Conservation (phyloP, 179 eudicot species). For the Nepenthes alata region DNA sequence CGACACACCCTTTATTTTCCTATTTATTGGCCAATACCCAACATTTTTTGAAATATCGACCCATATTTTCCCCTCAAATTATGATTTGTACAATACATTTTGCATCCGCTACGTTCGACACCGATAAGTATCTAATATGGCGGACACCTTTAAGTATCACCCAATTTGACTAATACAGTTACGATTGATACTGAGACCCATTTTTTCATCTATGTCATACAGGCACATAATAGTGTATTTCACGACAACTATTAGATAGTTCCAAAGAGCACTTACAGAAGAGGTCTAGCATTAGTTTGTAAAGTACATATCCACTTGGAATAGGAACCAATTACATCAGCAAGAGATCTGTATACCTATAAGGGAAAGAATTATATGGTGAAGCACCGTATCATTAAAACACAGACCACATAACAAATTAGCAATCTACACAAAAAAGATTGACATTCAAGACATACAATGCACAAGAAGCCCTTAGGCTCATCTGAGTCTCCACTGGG, state of each 20-base stretch:
- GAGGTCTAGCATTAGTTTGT: constrained; percentile 51
- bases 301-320: constrained; percentile 74
- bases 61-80: too few relatives aligned
- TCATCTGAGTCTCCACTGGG: constrained; percentile 38
- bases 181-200: too few relatives aligned
- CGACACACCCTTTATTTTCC: too few relatives aligned
- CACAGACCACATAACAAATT: constrained; percentile 4
- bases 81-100: too few relatives aligned
- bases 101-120: too few relatives aligned
- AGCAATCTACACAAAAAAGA: background rate
- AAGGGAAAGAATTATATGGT: constrained; percentile 11
- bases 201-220: too few relatives aligned
- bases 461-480: constrained; percentile 73
- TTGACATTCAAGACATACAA: constrained; percentile 37
- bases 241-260: constrained; percentile 4
- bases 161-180: too few relatives aligned
- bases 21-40: too few relatives aligned
- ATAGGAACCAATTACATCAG: constrained; percentile 90
- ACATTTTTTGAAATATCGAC: too few relatives aligned
- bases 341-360: constrained; percentile 86
- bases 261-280: constrained; percentile 52
- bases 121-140: too few relatives aligned
- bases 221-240: background rate
- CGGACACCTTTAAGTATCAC: too few relatives aligned
- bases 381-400: constrained; percentile 3